phyloP scores from a whole-genome alignment of 2,329 filamentous ascomycete genomes.

The Monilinia polystroma region DNA sequence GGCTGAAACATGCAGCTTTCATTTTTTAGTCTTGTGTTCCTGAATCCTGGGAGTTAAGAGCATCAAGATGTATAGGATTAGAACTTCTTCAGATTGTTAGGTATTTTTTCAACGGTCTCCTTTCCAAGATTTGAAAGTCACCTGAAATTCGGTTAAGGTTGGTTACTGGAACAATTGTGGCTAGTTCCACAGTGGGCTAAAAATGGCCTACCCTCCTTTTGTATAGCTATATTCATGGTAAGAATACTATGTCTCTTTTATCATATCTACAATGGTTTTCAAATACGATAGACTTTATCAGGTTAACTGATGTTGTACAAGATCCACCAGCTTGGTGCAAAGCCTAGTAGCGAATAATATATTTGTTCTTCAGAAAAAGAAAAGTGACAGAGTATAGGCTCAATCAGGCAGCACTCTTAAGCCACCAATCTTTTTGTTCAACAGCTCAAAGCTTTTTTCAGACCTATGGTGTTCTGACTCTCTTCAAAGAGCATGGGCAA shows the following conservation, averaged over 20 bases:
- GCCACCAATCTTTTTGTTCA: not conserved
- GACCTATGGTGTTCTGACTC: not conserved
- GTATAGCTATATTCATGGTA: not conserved
- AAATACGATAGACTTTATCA: not conserved
- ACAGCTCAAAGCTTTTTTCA: not conserved
- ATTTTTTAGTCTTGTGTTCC: not conserved
- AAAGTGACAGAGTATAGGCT: not conserved
- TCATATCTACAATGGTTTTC: not conserved
- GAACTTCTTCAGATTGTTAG: not conserved
- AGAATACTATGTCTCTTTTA: not conserved
- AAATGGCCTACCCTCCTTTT: not conserved
- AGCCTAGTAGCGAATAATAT: not conserved
- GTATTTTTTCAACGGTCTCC: not conserved
- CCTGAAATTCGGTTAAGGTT: not conserved
- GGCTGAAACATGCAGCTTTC: not conserved
- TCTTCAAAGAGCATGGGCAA: not conserved
- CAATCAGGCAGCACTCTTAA: not conserved
- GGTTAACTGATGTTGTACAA: not conserved
- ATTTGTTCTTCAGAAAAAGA: conserved; percentile 9
- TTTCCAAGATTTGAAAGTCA: not conserved
- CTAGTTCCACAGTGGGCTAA: not conserved
- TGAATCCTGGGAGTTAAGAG: not conserved
- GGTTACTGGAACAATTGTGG: not conserved
- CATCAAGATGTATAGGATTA: not conserved
- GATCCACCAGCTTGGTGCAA: not conserved